Base-by-base conservation (phyloP, 1,139 yeast genomes). In the Lodderomyces orthopsilosis region DNA sequence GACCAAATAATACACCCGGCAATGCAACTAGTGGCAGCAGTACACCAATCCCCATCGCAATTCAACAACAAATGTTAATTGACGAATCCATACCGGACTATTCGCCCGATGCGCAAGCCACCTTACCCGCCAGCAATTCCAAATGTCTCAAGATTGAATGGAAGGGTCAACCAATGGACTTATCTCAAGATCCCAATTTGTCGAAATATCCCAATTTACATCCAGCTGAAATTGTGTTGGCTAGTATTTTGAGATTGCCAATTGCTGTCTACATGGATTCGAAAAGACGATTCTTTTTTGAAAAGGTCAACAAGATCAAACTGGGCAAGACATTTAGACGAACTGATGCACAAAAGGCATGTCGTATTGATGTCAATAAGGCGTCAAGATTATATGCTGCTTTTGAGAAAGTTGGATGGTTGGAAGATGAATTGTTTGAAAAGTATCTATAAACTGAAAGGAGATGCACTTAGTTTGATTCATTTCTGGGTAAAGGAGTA, bases 111-210 rank as follows among this genome's bases (percentile, higher is more conserved):
- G 67, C 87, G 1, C 59, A 73, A 1, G 41, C 40, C 6, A 74
- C 86, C 1, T 70, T 93, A 47, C 90, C 95, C 26, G 68, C 77
- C 18, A 82, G 81, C 55, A 82, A 82, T 56, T 52, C 66, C 38
- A 83, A 84, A 63, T 80, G 90, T 53, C 74, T 93, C 55, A 85
- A 85, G 58, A 87, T 95, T 39, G 98, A 91, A 60, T 93, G 98
- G 98, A 91, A 91, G 68, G 98, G 98, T 9, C 95, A 90, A 55
- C 95, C 97, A 35, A 89, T 93, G 96, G 95, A 88, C 62, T 75
- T 93, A 48, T 73, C 85, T 12, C 58, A 65, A 34, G 98, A 93
- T 63, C 95, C 96, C 21, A 75, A 87, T 52, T 64, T 76, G 43
- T 68, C 69, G 41, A 76, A 83, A 54, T 39, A 32, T 22, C 28